phyloP scores from a whole-genome alignment of 768 basidiomycete genomes.

The Cyclocybe cylindracea region DNA sequence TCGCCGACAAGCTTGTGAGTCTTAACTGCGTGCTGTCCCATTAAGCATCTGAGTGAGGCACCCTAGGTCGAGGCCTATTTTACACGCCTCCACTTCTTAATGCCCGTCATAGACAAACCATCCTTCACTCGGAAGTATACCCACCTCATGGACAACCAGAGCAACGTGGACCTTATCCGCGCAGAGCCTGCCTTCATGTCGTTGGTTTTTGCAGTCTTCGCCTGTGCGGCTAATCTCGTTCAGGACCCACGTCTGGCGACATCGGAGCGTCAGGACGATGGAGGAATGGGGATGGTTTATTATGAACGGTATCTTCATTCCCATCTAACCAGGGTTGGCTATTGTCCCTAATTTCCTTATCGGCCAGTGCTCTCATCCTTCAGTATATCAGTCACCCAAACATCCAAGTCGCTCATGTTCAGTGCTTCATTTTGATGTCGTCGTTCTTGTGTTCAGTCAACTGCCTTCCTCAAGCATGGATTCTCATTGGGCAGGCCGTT shows the following conservation, averaged over 20 bases:
- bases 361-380: slow-evolving; percentile 75
- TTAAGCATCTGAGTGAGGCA: slow-evolving; percentile 17
- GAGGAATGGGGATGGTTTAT: slow-evolving; percentile 87
- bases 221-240: slow-evolving; percentile 81
- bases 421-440: slow-evolving; percentile 86
- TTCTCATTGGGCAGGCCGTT: slow-evolving; percentile 88
- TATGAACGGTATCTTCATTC: slow-evolving; percentile 71
- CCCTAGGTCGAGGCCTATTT: slow-evolving; percentile 85
- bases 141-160: slow-evolving; percentile 69
- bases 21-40: slow-evolving; percentile 11
- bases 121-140: slow-evolving; percentile 75
- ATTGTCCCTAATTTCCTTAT: neutral
- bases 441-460: slow-evolving; percentile 92
- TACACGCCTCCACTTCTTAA: slow-evolving; percentile 80
- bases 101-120: slow-evolving; percentile 87
- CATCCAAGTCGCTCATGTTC: slow-evolving; percentile 84
- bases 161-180: slow-evolving; percentile 53
- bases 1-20: slow-evolving; percentile 84
- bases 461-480: slow-evolving; percentile 93
- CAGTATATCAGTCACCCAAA: slow-evolving; percentile 92
- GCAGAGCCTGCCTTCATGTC: slow-evolving; percentile 76
- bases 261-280: slow-evolving; percentile 65
- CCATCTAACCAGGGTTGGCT: slow-evolving; percentile 3
- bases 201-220: slow-evolving; percentile 86
- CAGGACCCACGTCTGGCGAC: slow-evolving; percentile 66